Conservation (phyloP, 495 filamentous ascomycete genomes). For the Annulohypoxylon stygium region DNA sequence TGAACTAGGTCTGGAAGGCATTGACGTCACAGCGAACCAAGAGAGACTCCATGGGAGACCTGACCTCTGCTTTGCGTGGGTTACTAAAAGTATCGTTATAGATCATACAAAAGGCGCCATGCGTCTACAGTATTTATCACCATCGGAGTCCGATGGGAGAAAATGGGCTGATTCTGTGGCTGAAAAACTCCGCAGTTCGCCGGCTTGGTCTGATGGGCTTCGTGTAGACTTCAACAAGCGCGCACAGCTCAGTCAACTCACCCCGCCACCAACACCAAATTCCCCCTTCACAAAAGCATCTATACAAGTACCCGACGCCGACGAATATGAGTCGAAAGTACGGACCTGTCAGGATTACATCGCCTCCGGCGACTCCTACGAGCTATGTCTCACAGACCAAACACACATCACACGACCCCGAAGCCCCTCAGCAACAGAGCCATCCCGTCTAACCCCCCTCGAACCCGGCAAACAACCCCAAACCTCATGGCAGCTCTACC, state of each 20-base stretch:
- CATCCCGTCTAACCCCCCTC: slow-evolving; percentile 17
- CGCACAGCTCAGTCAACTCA: slow-evolving; percentile 40
- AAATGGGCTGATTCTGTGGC: slow-evolving; percentile 53
- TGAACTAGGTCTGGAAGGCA: slow-evolving; percentile 79
- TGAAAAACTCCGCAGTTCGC: slow-evolving; percentile 49
- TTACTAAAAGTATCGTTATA: slow-evolving; percentile 82
- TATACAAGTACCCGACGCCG: slow-evolving; percentile 62
- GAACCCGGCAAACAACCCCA: slow-evolving; percentile 36
- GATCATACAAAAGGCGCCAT: slow-evolving; percentile 73
- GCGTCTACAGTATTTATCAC: slow-evolving; percentile 73
- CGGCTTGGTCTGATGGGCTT: slow-evolving; percentile 47
- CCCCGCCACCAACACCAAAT: slow-evolving; percentile 46
- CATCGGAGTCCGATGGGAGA: slow-evolving; percentile 51
- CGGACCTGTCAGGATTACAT: slow-evolving; percentile 78
- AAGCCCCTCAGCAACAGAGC: slow-evolving; percentile 40
- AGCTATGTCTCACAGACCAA: slow-evolving; percentile 88
- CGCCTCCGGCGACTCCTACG: slow-evolving; percentile 86
- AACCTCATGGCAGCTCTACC: slow-evolving; percentile 78
- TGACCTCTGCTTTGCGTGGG: slow-evolving; percentile 82
- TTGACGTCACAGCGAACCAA: slow-evolving; percentile 60
- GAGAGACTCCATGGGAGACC: slow-evolving; percentile 64
- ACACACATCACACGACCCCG: slow-evolving; percentile 68
- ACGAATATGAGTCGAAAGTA: slow-evolving; percentile 74
- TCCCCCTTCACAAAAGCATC: slow-evolving; percentile 27
- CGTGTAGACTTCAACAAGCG: slow-evolving; percentile 39